Evolutionary conservation across 768 basidiomycete genomes (phyloP).

Genomic region (Amanita phalloides): DNA sequence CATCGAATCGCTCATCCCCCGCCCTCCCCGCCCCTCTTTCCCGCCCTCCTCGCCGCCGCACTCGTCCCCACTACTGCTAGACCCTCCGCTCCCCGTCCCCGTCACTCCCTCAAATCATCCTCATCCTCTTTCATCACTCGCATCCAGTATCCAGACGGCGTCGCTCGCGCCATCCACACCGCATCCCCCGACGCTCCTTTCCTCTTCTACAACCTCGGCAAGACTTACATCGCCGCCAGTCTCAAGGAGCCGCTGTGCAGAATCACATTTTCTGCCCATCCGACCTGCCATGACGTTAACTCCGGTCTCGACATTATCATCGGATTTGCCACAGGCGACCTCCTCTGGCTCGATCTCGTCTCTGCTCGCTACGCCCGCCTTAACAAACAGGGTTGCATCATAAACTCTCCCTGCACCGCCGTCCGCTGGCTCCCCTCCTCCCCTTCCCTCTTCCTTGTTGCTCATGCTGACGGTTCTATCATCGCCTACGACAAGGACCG

Average conservation of each 20-base stretch:
- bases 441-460: slow-evolving; percentile 71
- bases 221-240: slow-evolving; percentile 81
- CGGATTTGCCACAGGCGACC: slow-evolving; percentile 90
- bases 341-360: slow-evolving; percentile 90
- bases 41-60: slow-evolving; percentile 52
- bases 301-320: slow-evolving; percentile 73
- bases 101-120: slow-evolving; percentile 83
- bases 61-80: slow-evolving; percentile 55
- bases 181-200: slow-evolving; percentile 83
- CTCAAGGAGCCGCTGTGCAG: slow-evolving; percentile 85
- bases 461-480: slow-evolving; percentile 84
- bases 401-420: slow-evolving; percentile 76
- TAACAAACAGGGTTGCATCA: slow-evolving; percentile 83
- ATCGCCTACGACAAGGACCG: slow-evolving; percentile 87
- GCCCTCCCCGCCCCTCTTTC: slow-evolving; percentile 30
- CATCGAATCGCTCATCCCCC: slow-evolving; percentile 53
- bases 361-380: slow-evolving; percentile 74
- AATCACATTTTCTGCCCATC: slow-evolving; percentile 77
- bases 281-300: slow-evolving; percentile 90
- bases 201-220: slow-evolving; percentile 80
- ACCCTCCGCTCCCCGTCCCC: slow-evolving; percentile 58
- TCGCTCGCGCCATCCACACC: slow-evolving; percentile 57
- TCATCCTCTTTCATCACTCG: slow-evolving; percentile 90
- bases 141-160: slow-evolving; percentile 70
- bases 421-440: slow-evolving; percentile 83